Percentiles rank a stretch among this genome's conserved stretches.
phyloP scores from a whole-genome alignment of 2,329 filamentous ascomycete species.

The Clarireedia hainanense region DNA sequence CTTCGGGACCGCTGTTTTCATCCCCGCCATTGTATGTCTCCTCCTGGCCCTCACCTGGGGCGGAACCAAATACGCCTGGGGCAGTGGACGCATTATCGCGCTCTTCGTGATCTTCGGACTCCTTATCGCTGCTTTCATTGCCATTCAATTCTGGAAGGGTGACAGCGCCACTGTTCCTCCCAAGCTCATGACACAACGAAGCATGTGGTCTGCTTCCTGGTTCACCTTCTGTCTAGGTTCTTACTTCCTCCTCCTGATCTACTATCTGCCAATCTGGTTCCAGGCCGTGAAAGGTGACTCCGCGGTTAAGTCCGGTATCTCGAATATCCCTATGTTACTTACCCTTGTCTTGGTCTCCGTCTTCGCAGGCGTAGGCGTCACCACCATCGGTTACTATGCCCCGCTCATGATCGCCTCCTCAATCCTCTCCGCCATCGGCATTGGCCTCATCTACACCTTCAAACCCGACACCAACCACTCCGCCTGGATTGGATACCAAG shows the following conservation, averaged over 20 bases:
- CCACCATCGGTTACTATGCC: constrained; percentile 31
- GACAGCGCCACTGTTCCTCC: constrained; percentile 35
- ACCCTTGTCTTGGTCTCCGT: constrained; percentile 23
- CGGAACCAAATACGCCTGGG: constrained; percentile 32
- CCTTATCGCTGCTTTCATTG: constrained; percentile 26
- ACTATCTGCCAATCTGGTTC: constrained; percentile 42
- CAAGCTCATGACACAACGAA: constrained; percentile 32
- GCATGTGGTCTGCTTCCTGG: constrained; percentile 28
- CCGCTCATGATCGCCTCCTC: constrained; percentile 49
- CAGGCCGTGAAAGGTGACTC: constrained; percentile 37
- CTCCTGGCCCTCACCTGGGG: constrained; percentile 36
- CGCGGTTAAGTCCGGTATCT: constrained; percentile 38
- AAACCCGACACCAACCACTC: constrained; percentile 37
- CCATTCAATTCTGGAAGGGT: constrained; percentile 32
- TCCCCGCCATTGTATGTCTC: constrained; percentile 31
- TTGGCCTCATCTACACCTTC: constrained; percentile 49
- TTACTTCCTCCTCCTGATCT: constrained; percentile 34
- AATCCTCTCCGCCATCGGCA: constrained; percentile 30
- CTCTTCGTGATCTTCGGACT: constrained; percentile 29
- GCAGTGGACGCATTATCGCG: constrained; percentile 28
- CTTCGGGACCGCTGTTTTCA: constrained; percentile 30
- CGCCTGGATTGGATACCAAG: constrained; percentile 51
- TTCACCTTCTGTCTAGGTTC: constrained; percentile 31
- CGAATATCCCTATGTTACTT: constrained; percentile 30
- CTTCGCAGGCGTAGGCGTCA: neutral